Percentiles rank a stretch among this genome's conserved stretches.
Evolutionary conservation across 257 asterid genomes (phyloP).

Genomic region (Scutellaria galericulata): DNA sequence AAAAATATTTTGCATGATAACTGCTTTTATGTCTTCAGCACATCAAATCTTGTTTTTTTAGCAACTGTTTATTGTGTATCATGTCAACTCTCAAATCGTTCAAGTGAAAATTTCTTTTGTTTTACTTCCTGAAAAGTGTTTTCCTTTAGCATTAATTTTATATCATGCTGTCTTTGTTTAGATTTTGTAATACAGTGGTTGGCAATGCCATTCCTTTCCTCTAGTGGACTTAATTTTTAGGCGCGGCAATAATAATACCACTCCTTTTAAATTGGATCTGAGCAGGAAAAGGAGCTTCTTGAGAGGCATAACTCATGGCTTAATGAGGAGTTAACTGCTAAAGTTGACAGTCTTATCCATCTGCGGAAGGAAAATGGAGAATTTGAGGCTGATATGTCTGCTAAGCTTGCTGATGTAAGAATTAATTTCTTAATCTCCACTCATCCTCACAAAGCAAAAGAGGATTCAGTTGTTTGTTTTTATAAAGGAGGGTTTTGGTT

Average conservation of each 20-base stretch:
- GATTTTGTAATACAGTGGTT: slow-evolving; percentile 7
- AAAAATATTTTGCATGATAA: neutral
- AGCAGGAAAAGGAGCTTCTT: slow-evolving; percentile 93
- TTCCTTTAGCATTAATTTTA: slow-evolving; percentile 1
- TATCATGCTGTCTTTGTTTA: neutral
- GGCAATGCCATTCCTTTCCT: slow-evolving; percentile 20
- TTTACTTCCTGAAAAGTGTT: neutral
- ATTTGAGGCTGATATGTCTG: slow-evolving; percentile 79
- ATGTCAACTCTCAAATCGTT: neutral
- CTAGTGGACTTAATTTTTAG: neutral
- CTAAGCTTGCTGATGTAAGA: slow-evolving; percentile 77
- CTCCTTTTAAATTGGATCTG: slow-evolving; percentile 32
- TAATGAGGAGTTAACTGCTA: slow-evolving; percentile 77
- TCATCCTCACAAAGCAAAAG: neutral
- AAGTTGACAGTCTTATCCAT: slow-evolving; percentile 64
- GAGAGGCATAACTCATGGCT: slow-evolving; percentile 94
- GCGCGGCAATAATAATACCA: slow-evolving; percentile 11
- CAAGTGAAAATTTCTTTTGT: slow-evolving; percentile 22
- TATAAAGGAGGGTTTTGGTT: neutral
- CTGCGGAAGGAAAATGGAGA: slow-evolving; percentile 70
- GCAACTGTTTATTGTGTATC: neutral
- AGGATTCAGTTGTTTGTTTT: slow-evolving; percentile 2
- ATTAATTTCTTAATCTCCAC: slow-evolving; percentile 5
- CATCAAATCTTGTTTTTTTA: neutral
- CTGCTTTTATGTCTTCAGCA: neutral